Base-by-base conservation (phyloP, 1,139 yeast species). In the Candida sp. region DNA sequence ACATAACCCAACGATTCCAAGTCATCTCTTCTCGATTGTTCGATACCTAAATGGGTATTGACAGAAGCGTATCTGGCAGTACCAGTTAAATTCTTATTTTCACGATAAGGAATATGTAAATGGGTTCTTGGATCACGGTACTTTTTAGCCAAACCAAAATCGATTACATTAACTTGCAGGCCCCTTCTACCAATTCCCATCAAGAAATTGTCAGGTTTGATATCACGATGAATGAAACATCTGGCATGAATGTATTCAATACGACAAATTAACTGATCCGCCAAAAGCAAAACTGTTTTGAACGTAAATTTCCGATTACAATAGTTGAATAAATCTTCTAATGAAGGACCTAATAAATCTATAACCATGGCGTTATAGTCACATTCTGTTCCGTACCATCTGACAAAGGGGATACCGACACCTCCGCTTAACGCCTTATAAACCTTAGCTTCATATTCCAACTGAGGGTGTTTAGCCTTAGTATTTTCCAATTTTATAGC, bases 181-280 rank as follows among this genome's bases (percentile, higher is more conserved):
- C 97, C 98, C 55, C 96, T 82, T 58, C 95, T 81, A 40, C 97
- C 98, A 47, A 90, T 88, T 21, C 99, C 99, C 95, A 93, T 91
- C 56, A 93, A 75, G 60, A 93, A 93, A 68, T 93, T 93, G 64
- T 93, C 99, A 4, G 99, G 99, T 63, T 93, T 93, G 65, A 93
- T 87, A 61, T 84, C 90, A 55, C 95, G 72, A 61, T 93, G 98
- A 59, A 93, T 90, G 63, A 93, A 93, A 47, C 96, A 87, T 59
- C 97, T 79, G 35, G 97, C 97, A 62, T 93, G 99, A 49, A 93
- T 87, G 62, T 88, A 93, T 66, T 93, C 98, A 48, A 93, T 84
- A 45, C 99, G 86, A 63, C 97, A 90, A 49, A 93, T 79, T 68
- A 93, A 80, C 69, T 93, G 99, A 68, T 93, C 96, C 4, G 98